Percentiles rank a stretch among this genome's conserved stretches.
Evolutionary conservation across 345 rosid genomes (phyloP).

Genomic region (Pseudoturritis turrita): DNA sequence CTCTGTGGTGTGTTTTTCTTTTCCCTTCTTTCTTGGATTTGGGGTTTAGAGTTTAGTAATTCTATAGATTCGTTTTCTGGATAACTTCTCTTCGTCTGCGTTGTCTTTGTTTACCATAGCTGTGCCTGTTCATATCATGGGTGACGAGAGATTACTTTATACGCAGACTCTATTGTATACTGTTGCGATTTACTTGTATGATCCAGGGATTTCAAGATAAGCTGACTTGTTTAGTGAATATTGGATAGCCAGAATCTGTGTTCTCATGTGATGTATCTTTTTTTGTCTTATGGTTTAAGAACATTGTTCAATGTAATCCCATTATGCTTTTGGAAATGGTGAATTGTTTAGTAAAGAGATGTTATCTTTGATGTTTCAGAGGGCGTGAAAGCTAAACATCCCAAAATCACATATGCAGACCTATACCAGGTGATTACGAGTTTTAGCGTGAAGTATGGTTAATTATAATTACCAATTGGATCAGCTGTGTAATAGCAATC

Average conservation of each 20-base stretch:
- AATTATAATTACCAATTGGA: not conserved
- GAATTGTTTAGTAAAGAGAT: not conserved
- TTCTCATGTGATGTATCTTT: not conserved
- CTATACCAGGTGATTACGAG: conserved; percentile 30
- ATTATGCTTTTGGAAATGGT: not conserved
- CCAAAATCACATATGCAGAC: conserved; percentile 79
- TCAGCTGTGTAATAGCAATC: not conserved
- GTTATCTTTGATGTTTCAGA: conserved; percentile 43
- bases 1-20: conserved; percentile 56
- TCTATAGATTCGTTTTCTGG: not conserved
- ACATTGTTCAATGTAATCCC: not conserved
- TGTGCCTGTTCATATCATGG: not conserved
- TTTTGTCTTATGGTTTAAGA: not conserved
- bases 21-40: not conserved
- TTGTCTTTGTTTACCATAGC: not conserved
- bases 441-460: not conserved
- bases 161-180: not conserved
- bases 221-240: not conserved
- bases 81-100: not conserved
- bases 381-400: conserved; percentile 73
- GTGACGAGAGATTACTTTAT: not conserved
- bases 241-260: not conserved
- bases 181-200: not conserved
- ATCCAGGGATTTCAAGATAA: not conserved
- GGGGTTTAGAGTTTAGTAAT: not conserved